Conservation (phyloP, 495 filamentous ascomycete species). For the Hypoxylon intermedium region DNA sequence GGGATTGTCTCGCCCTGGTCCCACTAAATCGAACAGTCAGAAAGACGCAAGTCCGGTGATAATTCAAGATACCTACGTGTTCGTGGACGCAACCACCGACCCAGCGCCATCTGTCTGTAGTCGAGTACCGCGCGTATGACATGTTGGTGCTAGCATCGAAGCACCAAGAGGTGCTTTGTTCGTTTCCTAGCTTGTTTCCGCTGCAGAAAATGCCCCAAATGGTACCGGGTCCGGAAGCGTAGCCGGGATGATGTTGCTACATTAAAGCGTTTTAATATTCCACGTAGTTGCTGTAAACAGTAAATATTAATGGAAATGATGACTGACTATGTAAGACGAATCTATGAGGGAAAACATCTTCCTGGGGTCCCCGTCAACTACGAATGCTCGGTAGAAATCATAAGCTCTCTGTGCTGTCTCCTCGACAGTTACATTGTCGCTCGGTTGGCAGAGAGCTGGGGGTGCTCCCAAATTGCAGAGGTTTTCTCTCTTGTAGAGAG, state of each 20-base stretch:
- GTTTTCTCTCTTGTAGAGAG: conserved; percentile 50
- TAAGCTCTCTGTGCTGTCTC: conserved; percentile 55
- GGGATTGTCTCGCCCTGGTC: conserved; percentile 50
- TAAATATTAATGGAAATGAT: conserved; percentile 1
- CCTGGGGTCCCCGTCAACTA: conserved; percentile 54
- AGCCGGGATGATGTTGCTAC: conserved; percentile 57
- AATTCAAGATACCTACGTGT: conserved; percentile 47
- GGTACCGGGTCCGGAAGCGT: conserved; percentile 46
- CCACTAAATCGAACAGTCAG: conserved; percentile 43
- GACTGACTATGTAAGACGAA: conserved; percentile 46
- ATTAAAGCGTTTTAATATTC: too few species aligned
- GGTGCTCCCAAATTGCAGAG: conserved; percentile 51
- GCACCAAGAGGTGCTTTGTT: conserved; percentile 51
- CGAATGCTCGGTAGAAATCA: conserved; percentile 58
- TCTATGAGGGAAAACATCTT: conserved; percentile 59
- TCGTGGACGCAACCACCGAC: conserved; percentile 57
- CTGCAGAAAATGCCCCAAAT: conserved; percentile 56
- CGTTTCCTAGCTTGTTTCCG: conserved; percentile 49
- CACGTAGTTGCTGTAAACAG: too few species aligned
- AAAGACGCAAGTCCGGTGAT: background rate
- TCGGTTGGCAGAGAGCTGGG: conserved; percentile 50
- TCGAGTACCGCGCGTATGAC: conserved; percentile 55
- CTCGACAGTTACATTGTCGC: conserved; percentile 49
- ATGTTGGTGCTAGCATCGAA: conserved; percentile 57
- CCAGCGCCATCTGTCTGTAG: conserved; percentile 54